phyloP scores from a whole-genome alignment of 345 rosid species.

The Euphorbia peplus region DNA sequence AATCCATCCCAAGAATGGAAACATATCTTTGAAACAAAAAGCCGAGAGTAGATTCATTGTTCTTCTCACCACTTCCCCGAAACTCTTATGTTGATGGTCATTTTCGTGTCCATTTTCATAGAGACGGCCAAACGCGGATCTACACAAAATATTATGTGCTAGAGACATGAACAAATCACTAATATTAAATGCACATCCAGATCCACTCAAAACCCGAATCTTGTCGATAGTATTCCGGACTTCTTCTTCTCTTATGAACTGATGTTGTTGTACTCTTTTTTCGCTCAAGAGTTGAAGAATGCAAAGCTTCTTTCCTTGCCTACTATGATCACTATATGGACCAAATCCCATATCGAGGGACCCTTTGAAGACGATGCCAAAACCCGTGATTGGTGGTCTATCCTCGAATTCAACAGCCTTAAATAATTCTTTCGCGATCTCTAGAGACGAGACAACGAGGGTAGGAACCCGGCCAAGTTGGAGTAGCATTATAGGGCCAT shows the following conservation, averaged over 20 bases:
- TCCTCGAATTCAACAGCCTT: slow-evolving; percentile 19
- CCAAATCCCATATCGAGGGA: slow-evolving; percentile 15
- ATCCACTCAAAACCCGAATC: neutral
- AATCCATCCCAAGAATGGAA: slow-evolving; percentile 14
- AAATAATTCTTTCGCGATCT: slow-evolving; percentile 13
- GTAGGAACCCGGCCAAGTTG: slow-evolving; percentile 20
- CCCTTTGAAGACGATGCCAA: slow-evolving; percentile 8
- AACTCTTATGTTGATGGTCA: too few relatives aligned
- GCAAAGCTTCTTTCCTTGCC: slow-evolving; percentile 23
- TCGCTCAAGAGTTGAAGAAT: slow-evolving; percentile 24
- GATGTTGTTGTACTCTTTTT: slow-evolving; percentile 18
- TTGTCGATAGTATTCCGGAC: slow-evolving; percentile 2
- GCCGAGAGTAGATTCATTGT: neutral
- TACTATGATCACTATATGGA: slow-evolving; percentile 27
- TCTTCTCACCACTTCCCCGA: slow-evolving; percentile 13
- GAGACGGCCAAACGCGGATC: slow-evolving; percentile 14
- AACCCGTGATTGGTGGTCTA: slow-evolving; percentile 15
- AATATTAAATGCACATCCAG: slow-evolving; percentile 10
- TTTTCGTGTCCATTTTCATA: slow-evolving; percentile 7
- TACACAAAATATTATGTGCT: slow-evolving; percentile 7
- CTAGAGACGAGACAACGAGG: slow-evolving; percentile 26
- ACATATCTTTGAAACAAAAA: slow-evolving; percentile 12
- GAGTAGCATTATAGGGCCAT: slow-evolving; percentile 26
- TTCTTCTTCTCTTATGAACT: slow-evolving; percentile 18
- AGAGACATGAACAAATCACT: slow-evolving; percentile 15